Percentiles rank a stretch among this genome's conserved stretches.
Conservation (phyloP, 1,284 basidiomycete genomes). For the Fomes fomentarius region DNA sequence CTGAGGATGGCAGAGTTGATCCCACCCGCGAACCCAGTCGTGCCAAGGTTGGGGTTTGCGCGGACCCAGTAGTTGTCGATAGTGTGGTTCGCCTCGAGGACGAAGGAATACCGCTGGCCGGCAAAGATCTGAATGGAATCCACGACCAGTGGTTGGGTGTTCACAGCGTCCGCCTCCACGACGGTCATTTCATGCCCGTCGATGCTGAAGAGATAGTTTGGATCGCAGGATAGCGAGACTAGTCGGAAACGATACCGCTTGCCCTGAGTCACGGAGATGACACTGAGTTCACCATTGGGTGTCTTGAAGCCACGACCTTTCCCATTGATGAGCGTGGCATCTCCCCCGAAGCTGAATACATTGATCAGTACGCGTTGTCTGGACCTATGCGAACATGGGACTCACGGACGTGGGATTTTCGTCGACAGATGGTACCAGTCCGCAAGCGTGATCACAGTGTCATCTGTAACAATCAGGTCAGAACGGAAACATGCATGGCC, state of each 20-base stretch:
- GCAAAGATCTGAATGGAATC: conserved; percentile 39
- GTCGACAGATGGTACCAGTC: conserved; percentile 30
- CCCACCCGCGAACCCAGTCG: conserved; percentile 38
- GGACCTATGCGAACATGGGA: too few species aligned
- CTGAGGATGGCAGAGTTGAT: conserved; percentile 56
- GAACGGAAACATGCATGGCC: background rate
- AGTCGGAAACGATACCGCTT: conserved; percentile 47
- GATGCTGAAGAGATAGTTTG: conserved; percentile 37
- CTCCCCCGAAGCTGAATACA: conserved; percentile 2
- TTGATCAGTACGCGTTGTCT: too few species aligned
- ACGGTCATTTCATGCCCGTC: conserved; percentile 38
- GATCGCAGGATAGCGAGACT: conserved; percentile 48
- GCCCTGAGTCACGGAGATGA: conserved; percentile 34
- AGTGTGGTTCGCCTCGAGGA: conserved; percentile 26
- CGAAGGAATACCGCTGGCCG: conserved; percentile 42
- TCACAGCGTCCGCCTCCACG: conserved; percentile 38
- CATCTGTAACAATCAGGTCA: conserved; percentile 13
- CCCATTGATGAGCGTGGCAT: conserved; percentile 55
- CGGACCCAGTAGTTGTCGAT: conserved; percentile 29
- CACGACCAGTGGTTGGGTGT: conserved; percentile 35
- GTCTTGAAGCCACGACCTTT: conserved; percentile 35
- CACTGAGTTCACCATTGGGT: conserved; percentile 30
- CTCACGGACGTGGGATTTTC: conserved; percentile 7
- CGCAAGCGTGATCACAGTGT: conserved; percentile 29
- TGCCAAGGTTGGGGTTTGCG: conserved; percentile 36